Base-by-base conservation (phyloP, 805 yeast genomes). In the Ogataea ramenticola region DNA sequence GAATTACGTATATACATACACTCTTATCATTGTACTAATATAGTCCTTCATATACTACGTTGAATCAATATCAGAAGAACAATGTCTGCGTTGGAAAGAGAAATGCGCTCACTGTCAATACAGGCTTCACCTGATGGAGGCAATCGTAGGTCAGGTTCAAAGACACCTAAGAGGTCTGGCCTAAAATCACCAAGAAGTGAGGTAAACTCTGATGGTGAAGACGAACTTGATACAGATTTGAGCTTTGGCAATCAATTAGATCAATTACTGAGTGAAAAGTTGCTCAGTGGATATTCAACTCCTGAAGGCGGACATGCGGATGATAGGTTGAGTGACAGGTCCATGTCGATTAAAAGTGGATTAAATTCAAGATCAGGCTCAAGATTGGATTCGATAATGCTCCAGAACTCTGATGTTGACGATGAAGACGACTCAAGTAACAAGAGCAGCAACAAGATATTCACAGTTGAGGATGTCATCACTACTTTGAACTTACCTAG, bases 391-490 rank as follows among this genome's bases (percentile, higher is more conserved):
- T 48, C 57, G 1, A 46, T 60, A 4, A 40, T 53, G 17, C 24
- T 41, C 16, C 33, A 31, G 12, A 31, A 15, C 17, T 31, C 33
- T 39, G 50, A 44, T 27, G 41, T 47, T 36, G 53, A 48, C 8
- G 50, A 41, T 3, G 48, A 47, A 29, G 29, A 10, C 14, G 43
- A 39, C 32, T 41, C 43, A 24, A 40, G 34, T 12, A n/a, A 36
- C 12, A 39, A 35, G 7, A 50, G 47, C 8, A 33, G 41, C 17
- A 43, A 48, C 10, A 48, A 49, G 37, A 49, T 62, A 12, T 57
- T 55, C 37, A 48, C 74, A 2, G 66, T 75, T 22, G 65, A 62
- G 30, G 79, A 76, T 40, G 66, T 77, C 29, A 66, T 77, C 7
- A 46, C 54, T 11, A 68, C 78, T 0, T 62, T 76, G 48, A 56